Evolutionary conservation across 2,329 filamentous ascomycete genomes (phyloP), one percentile per base, ranked within the genome.

Genomic region (Orbilia javanica): DNA sequence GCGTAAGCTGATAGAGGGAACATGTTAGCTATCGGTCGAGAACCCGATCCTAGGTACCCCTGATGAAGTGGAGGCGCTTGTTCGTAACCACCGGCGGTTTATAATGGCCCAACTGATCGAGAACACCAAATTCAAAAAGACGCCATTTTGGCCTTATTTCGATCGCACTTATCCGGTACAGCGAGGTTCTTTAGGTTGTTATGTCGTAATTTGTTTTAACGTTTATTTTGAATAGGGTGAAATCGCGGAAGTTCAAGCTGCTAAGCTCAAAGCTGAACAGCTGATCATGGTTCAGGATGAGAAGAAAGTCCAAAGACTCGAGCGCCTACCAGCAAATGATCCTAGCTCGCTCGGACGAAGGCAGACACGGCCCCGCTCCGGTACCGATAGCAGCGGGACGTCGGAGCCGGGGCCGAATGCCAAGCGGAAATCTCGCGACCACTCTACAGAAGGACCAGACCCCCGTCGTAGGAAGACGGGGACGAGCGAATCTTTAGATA

Each of bases 91-190:
- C 48, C 74, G 74, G 25, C 67, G 74, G 15, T 78, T 78, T 20
- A 71, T 78, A 22, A 78, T 78, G 22, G 74, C 74, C 25, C 74
- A 78, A 20, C 63, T 78, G 6, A 68, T 78, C 8, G 74, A 78
- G 27, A 69, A 78, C 6, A 22, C 1, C 20, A 62, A 50, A n/a
- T 78, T 50, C 31, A 72, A 67, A 29, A 50, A 50, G 44, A 78
- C 74, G 3, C 74, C 74, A 6, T 67, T 78, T 22, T 78, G 74
- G 74, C 46, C 36, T 20, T 57, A 66, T 31, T 64, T 78, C 13
- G 67, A 68, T 34, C 36, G 64, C 15, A 68, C 36, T 6, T 36
- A 31, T 48, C 46, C 31, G 18, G 39, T 36, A 25, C n/a, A 2
- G 39, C 31, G 36, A 8, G 34, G 2, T 13, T 18, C 29, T 31